Percentiles rank a stretch among this genome's conserved stretches.
Conservation (phyloP, 2,329 filamentous ascomycete genomes). For the Dactylellina drechsleri region DNA sequence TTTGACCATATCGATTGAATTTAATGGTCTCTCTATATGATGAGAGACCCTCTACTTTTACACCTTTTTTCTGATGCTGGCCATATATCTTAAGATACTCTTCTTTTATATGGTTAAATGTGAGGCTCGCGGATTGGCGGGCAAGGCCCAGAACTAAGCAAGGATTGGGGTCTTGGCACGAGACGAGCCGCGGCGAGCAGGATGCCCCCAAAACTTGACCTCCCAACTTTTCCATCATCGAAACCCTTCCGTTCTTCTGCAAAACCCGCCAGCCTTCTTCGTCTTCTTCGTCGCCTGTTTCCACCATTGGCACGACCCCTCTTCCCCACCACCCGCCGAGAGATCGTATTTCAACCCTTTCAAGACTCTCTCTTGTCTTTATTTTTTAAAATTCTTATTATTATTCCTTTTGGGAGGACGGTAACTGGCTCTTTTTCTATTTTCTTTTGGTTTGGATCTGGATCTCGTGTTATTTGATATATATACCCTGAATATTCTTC, state of each 20-base stretch:
- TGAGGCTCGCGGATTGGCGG: too few species aligned
- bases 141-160: too few species aligned
- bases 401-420: too few species aligned
- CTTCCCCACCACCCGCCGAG: background rate
- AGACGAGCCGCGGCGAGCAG: slow-evolving; percentile 41
- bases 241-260: slow-evolving; percentile 5
- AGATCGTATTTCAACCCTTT: background rate
- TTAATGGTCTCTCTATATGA: too few species aligned
- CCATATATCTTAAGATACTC: too few species aligned
- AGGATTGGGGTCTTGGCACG: slow-evolving; percentile 45
- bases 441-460: slow-evolving; percentile 4
- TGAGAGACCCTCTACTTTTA: too few species aligned
- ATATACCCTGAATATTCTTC: slow-evolving; percentile 24
- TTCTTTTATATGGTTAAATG: too few species aligned
- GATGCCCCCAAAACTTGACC: slow-evolving; percentile 37
- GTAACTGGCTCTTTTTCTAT: background rate
- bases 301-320: slow-evolving; percentile 14
- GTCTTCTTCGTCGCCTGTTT: slow-evolving; percentile 1
- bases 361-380: background rate
- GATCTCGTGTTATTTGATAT: background rate
- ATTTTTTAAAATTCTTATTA: too few species aligned
- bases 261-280: slow-evolving; percentile 24
- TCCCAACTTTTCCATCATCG: slow-evolving; percentile 24
- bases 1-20: too few species aligned
- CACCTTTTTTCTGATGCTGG: too few species aligned